Base-by-base conservation (phyloP, 129 eudicot species). In the sunflower (Helianthus annuus) region DNA sequence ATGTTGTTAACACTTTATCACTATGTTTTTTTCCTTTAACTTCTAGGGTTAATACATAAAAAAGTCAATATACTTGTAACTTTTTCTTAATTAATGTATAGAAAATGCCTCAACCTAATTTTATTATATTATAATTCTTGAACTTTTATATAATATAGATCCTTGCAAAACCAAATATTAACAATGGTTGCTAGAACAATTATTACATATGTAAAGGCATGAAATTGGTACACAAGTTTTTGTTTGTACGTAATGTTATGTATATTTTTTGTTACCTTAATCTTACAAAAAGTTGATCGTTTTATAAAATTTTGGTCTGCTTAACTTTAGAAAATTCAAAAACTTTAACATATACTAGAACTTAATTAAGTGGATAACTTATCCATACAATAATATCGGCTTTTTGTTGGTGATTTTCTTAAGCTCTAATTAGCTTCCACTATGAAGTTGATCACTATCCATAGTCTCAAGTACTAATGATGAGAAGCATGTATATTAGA, bases 361-460 rank as follows among this genome's bases (percentile, higher is more conserved):
- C 8, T 40, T 40, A 40, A 40, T 6, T 1, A 40, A 27, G 32
- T 27, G 32, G 45, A 4, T 40, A 40, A 39, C 44, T 39, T 39
- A 4, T 40, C 2, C 7, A 0, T 40, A 40, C 45, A 40, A 40
- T 40, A 8, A 40, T 40, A 40, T 40, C 1, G 7, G 45, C 1
- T 40, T 5, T 40, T 27, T 27, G 32, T 27, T 27, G 3, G 32
- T 27, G 32, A 27, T 27, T 27, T 27, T 0, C 17, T 60, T 32
- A 29, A 60, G 17, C 22, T 19, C 22, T 19, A 19, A 19, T 19
- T 19, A 19, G 22, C 22, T 29, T 36, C 67, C 68, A 63, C 14
- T 63, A 63, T 62, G 15, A 53, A 53, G 51, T 72, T 72, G 46
- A 36, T 34, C 69, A 48, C 48, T 73, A 63, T 64, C 45, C n/a